Evolutionary conservation across 2,329 filamentous ascomycete genomes (phyloP).

Genomic region (Botrytis pseudocinerea): DNA sequence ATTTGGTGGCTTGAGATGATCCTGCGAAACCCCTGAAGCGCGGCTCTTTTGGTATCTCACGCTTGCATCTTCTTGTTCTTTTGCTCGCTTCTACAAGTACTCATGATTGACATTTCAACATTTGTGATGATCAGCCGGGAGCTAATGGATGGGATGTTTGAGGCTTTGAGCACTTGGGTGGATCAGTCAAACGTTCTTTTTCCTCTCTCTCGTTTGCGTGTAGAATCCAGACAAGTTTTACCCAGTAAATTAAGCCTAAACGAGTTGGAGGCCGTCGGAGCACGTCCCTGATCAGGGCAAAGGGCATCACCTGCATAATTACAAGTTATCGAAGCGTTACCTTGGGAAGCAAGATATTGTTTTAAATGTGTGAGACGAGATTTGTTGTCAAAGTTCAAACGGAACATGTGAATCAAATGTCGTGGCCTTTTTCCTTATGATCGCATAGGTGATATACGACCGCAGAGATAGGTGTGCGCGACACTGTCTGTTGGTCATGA

Average conservation of each 20-base stretch:
- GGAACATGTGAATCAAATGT: slow-evolving; percentile 2
- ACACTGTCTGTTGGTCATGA: not conserved
- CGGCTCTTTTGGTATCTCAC: slow-evolving; percentile 7
- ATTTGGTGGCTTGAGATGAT: slow-evolving; percentile 20
- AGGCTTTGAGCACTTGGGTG: not conserved
- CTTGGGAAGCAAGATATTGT: not conserved
- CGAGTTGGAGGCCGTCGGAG: slow-evolving; percentile 16
- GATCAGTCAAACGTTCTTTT: slow-evolving; percentile 11
- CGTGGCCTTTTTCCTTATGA: not conserved
- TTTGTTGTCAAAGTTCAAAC: not conserved
- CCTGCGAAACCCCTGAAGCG: slow-evolving; percentile 2
- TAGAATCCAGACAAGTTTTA: not conserved
- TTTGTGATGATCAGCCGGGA: slow-evolving; percentile 15
- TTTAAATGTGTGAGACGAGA: not conserved
- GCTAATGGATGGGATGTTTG: slow-evolving; percentile 4
- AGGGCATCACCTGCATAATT: slow-evolving; percentile 12
- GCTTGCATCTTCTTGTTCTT: slow-evolving; percentile 13
- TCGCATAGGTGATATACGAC: not conserved
- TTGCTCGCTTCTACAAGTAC: not conserved
- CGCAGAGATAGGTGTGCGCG: not conserved
- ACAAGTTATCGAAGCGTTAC: slow-evolving; percentile 18
- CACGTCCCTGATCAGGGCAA: slow-evolving; percentile 16
- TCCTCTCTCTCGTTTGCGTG: not conserved
- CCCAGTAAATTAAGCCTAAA: slow-evolving; percentile 11
- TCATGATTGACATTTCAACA: not conserved